Evolutionary conservation across 805 yeast genomes (phyloP).

Genomic region (Saturnispora quitensis): DNA sequence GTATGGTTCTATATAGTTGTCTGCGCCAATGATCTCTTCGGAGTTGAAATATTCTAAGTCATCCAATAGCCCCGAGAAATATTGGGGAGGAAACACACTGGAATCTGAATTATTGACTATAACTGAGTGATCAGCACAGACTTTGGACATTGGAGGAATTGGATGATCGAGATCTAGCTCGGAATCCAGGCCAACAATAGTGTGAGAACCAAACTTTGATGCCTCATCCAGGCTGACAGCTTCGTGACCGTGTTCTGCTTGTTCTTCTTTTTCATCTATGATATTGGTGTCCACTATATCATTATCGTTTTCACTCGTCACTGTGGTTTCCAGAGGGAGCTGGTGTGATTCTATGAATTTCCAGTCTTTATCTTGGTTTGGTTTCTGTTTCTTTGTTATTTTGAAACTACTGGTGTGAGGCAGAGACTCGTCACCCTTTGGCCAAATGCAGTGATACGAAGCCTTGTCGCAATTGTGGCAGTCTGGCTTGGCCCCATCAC

Average conservation of each 20-base stretch:
- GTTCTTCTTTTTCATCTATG: not conserved
- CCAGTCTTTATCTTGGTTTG: not conserved
- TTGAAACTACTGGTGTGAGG: slow-evolving; percentile 15
- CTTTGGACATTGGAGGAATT: not conserved
- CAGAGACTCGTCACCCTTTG: slow-evolving; percentile 11
- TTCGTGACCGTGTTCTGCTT: not conserved
- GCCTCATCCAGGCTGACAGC: not conserved
- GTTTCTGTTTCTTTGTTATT: slow-evolving; percentile 10
- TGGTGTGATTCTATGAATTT: not conserved
- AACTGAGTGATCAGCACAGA: not conserved
- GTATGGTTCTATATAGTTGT: not conserved
- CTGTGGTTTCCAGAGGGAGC: not conserved
- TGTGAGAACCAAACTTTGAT: not conserved
- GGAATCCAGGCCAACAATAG: not conserved
- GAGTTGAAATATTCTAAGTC: slow-evolving; percentile 1
- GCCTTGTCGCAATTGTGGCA: slow-evolving; percentile 14
- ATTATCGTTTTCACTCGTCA: not conserved
- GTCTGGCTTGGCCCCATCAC: slow-evolving; percentile 18
- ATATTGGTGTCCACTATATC: not conserved
- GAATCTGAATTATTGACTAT: not conserved
- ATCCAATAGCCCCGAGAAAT: not conserved
- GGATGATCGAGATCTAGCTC: not conserved
- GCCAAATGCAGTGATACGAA: slow-evolving; percentile 15
- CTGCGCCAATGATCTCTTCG: not conserved
- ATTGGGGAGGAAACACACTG: not conserved